A percentile compares a stretch with the other conserved stretches of the same genome.
These are phyloP conservation scores for Candida khao-thaluensis DNA, from an alignment of 805 yeast species.

Conservation along the genomic window DNA sequence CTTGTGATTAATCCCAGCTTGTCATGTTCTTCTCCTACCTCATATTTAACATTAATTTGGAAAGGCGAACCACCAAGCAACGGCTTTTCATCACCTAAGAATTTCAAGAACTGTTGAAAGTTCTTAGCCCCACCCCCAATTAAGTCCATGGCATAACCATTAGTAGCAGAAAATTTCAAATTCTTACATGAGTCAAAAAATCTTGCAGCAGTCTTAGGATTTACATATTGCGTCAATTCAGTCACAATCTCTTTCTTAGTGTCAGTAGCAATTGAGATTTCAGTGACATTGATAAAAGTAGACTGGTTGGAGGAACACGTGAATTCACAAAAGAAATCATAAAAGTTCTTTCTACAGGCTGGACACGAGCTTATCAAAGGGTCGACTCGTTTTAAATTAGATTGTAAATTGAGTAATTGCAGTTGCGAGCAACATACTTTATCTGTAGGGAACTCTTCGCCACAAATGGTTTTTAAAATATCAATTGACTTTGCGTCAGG, in stretches of 20 bases:
- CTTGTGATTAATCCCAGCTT: slow-evolving; percentile 21
- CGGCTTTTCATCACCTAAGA: slow-evolving; percentile 93
- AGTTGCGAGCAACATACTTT: slow-evolving; percentile 68
- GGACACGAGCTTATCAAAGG: slow-evolving; percentile 61
- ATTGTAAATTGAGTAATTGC: slow-evolving; percentile 57
- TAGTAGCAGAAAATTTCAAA: slow-evolving; percentile 90
- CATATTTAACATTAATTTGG: slow-evolving; percentile 76
- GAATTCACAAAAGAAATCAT: slow-evolving; percentile 79
- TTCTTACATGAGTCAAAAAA: slow-evolving; percentile 85
- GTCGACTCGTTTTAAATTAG: slow-evolving; percentile 45
- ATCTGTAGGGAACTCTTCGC: slow-evolving; percentile 56
- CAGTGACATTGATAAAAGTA: slow-evolving; percentile 65
- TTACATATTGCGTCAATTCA: slow-evolving; percentile 65
- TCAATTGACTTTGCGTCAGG: slow-evolving; percentile 47
- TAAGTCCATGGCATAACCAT: slow-evolving; percentile 94
- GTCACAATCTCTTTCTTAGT: slow-evolving; percentile 61
- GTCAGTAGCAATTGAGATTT: slow-evolving; percentile 46
- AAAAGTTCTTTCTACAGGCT: slow-evolving; percentile 85
- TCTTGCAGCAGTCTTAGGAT: slow-evolving; percentile 54
- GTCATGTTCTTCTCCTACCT: slow-evolving; percentile 13
- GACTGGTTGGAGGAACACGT: slow-evolving; percentile 89
- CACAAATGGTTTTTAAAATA: slow-evolving; percentile 63
- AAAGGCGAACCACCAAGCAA: slow-evolving; percentile 93
- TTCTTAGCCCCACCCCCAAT: slow-evolving; percentile 95
- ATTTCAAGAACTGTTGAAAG: slow-evolving; percentile 71